phyloP scores from a whole-genome alignment of 1,284 basidiomycete genomes.

The Rhizopogon parksii region DNA sequence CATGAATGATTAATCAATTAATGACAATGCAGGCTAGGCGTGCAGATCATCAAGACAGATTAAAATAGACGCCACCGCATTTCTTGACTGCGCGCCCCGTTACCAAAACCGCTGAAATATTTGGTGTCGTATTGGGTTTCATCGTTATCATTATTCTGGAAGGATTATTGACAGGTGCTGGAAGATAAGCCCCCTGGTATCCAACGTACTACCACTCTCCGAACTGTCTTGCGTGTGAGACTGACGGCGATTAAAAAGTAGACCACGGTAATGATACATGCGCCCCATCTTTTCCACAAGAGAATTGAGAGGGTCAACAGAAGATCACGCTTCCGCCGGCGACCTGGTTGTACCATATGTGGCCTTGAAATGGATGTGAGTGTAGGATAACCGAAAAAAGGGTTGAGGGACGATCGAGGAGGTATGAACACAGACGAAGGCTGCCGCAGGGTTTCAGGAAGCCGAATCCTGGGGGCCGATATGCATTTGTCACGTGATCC shows the following conservation, averaged over 20 bases:
- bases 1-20: background rate
- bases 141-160: background rate
- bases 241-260: slow-evolving; percentile 21
- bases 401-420: slow-evolving; percentile 59
- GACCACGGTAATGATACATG: slow-evolving; percentile 30
- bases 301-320: slow-evolving; percentile 56
- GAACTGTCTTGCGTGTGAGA: slow-evolving; percentile 3
- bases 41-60: background rate
- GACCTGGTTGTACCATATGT: slow-evolving; percentile 37
- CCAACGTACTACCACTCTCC: slow-evolving; percentile 1
- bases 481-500: background rate
- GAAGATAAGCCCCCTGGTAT: background rate
- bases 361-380: slow-evolving; percentile 30
- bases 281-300: slow-evolving; percentile 60
- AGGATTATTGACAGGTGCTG: background rate
- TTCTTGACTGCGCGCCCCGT: background rate
- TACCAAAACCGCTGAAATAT: background rate
- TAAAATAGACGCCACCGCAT: background rate
- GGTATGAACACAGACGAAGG: slow-evolving; percentile 30
- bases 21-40: background rate
- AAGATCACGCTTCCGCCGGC: slow-evolving; percentile 65
- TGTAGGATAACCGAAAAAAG: slow-evolving; percentile 80
- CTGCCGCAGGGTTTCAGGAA: background rate
- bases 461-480: background rate
- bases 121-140: background rate